Percentiles rank a stretch among this genome's conserved stretches.
phyloP scores from a whole-genome alignment of 129 eudicot species.

The Saposhnikovia divaricata region DNA sequence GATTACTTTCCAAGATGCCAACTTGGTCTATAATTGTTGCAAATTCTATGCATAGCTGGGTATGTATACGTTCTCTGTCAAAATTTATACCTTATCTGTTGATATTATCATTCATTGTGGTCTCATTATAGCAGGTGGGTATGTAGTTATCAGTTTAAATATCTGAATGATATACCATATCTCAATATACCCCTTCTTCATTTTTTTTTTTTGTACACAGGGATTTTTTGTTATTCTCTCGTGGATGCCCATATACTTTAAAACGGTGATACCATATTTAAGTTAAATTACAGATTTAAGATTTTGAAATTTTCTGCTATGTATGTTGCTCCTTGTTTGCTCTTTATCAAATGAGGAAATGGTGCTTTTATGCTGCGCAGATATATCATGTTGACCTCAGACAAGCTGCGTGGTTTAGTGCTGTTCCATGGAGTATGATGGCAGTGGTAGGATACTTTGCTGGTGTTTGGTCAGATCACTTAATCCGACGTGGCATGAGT shows the following conservation, averaged over 20 bases:
- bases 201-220: slow-evolving; percentile 33
- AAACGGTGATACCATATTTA: slow-evolving; percentile 35
- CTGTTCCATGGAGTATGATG: slow-evolving; percentile 99
- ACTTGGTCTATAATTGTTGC: slow-evolving; percentile 95
- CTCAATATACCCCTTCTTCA: not conserved
- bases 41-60: slow-evolving; percentile 99
- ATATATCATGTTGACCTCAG: slow-evolving; percentile 90
- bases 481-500: slow-evolving; percentile 61
- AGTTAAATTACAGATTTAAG: not conserved
- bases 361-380: slow-evolving; percentile 28
- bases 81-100: slow-evolving; percentile 4
- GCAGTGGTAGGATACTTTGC: slow-evolving; percentile 86
- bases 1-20: slow-evolving; percentile 85
- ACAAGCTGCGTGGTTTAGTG: slow-evolving; percentile 99
- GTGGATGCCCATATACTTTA: slow-evolving; percentile 98
- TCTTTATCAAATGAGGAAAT: not conserved
- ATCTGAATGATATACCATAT: not conserved
- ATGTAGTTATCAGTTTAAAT: not conserved
- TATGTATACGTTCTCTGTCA: slow-evolving; percentile 24
- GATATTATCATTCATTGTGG: not conserved
- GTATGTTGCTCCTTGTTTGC: slow-evolving; percentile 5
- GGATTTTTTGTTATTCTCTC: slow-evolving; percentile 96
- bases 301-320: not conserved
- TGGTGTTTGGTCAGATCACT: slow-evolving; percentile 75
- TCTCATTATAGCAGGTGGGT: not conserved